Evolutionary conservation across 108 stramenopile genomes (phyloP).

Genomic region (Nannochloropsis oceanica): DNA sequence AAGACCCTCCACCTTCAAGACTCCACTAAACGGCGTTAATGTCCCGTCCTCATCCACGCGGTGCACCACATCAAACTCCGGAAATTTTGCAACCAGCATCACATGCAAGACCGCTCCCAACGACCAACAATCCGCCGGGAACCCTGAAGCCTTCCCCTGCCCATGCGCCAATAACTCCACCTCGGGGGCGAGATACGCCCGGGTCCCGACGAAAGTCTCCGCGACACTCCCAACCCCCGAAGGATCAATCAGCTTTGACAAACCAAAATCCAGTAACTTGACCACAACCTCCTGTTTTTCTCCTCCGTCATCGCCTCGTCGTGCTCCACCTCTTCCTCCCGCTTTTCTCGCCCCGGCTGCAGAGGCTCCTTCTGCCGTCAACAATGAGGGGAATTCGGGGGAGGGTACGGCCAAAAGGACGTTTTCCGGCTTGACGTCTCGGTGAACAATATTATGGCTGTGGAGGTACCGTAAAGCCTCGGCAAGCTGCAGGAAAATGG

Average conservation of each 20-base stretch:
- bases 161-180: not conserved
- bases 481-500: conserved; percentile 47
- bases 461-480: conserved; percentile 58
- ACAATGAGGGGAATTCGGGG: conserved; percentile 1
- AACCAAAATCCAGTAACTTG: conserved; percentile 59
- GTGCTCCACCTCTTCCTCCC: not conserved
- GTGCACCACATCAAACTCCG: conserved; percentile 22
- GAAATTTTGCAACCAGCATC: conserved; percentile 28
- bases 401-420: conserved; percentile 29
- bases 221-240: not conserved
- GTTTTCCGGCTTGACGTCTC: conserved; percentile 72
- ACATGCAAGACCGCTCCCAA: conserved; percentile 34
- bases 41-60: conserved; percentile 30
- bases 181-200: conserved; percentile 32
- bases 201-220: conserved; percentile 28
- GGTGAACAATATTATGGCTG: conserved; percentile 52
- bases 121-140: conserved; percentile 25
- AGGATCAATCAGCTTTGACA: conserved; percentile 20
- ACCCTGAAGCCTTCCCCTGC: conserved; percentile 4
- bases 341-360: not conserved
- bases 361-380: not conserved
- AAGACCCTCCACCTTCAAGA: conserved; percentile 51
- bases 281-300: conserved; percentile 18
- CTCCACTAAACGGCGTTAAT: conserved; percentile 69
- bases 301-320: not conserved